Conservation (phyloP, 2,329 filamentous ascomycete species). For the Pseudogymnoascus sp. region DNA sequence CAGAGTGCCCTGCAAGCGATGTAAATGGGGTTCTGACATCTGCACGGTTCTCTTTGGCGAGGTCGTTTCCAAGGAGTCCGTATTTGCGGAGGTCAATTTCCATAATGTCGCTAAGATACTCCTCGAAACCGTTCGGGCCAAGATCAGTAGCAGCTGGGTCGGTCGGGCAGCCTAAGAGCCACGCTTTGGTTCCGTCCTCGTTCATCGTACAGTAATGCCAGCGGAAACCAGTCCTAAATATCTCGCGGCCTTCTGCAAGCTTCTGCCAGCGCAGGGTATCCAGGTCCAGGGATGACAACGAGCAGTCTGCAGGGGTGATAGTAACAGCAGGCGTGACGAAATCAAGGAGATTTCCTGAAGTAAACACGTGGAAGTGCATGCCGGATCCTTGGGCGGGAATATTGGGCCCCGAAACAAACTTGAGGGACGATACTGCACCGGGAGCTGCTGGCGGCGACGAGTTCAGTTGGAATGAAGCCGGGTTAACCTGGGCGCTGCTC, state of each 20-base stretch:
- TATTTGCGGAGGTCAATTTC: conserved; percentile 88
- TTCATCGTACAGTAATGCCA: conserved; percentile 99
- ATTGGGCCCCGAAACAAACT: conserved; percentile 79
- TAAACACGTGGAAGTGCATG: conserved; percentile 92
- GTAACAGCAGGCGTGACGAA: conserved; percentile 89
- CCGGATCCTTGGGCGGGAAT: conserved; percentile 84
- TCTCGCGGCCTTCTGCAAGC: conserved; percentile 84
- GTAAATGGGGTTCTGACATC: neutral
- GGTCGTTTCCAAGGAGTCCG: conserved; percentile 76
- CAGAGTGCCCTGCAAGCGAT: conserved; percentile 23
- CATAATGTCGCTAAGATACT: conserved; percentile 90
- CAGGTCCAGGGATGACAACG: conserved; percentile 80
- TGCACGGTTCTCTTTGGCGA: conserved; percentile 31
- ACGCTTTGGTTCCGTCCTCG: conserved; percentile 89
- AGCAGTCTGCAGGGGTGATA: conserved; percentile 79
- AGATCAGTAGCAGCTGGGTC: conserved; percentile 59
- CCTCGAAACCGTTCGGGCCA: conserved; percentile 66
- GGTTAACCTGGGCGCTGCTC: conserved; percentile 56
- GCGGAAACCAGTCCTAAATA: conserved; percentile 84
- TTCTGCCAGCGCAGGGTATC: conserved; percentile 88
- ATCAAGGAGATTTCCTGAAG: conserved; percentile 84
- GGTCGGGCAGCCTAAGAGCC: conserved; percentile 86
- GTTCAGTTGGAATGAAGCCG: conserved; percentile 57
- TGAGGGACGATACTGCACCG: conserved; percentile 79
- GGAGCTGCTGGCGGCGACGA: conserved; percentile 77